Base-by-base conservation (phyloP, 2,329 filamentous ascomycete genomes). In the Fusarium begoniae region DNA sequence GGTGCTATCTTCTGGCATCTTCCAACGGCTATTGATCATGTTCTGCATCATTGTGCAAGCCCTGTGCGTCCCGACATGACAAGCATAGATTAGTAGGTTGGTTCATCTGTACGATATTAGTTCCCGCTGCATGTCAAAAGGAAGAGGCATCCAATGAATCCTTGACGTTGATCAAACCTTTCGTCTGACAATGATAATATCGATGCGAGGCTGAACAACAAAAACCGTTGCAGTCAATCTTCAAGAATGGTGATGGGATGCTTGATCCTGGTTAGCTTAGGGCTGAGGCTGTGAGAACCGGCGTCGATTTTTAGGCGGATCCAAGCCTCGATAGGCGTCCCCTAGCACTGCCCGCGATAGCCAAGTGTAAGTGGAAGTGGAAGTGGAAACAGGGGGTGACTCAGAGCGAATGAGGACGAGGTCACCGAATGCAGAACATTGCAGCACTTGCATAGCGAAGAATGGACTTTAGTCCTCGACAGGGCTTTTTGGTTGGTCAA, bases 91-190 rank as follows among this genome's bases (percentile, higher is more conserved):
- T 26, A 26, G 26, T 10, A 48, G 28, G 45, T 30, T n/a, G 50
- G 37, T 35, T 47, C 44, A 30, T 41, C 55, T 75, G 64, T 76
- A 47, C 64, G 44, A 65, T 65, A n/a, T 72, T 77, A 77, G 75
- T 48, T 77, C 75, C 75, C 75, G 75, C 69, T 72, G 72, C 58
- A 67, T 43, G 72, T 62, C 47, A 59, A 61, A 55, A 58, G 50
- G 47, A 70, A 77, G 75, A 77, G 75, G 75, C 75, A 77, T 77
- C 75, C 75, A 75, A 74, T 78, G 58, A 71, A 66, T 72, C 63
- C 55, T 60, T 44, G 40, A 71, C 32, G 66, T 69, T 62, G 63
- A 75, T 71, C 60, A 65, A 59, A 57, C 40, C 48, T 17, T 2
- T 51, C 14, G 18, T 24, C 40, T 32, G 17, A 56, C 44, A 41